Base-by-base conservation (phyloP, 2,329 filamentous ascomycete species). In the Ceratocystis colombiana region DNA sequence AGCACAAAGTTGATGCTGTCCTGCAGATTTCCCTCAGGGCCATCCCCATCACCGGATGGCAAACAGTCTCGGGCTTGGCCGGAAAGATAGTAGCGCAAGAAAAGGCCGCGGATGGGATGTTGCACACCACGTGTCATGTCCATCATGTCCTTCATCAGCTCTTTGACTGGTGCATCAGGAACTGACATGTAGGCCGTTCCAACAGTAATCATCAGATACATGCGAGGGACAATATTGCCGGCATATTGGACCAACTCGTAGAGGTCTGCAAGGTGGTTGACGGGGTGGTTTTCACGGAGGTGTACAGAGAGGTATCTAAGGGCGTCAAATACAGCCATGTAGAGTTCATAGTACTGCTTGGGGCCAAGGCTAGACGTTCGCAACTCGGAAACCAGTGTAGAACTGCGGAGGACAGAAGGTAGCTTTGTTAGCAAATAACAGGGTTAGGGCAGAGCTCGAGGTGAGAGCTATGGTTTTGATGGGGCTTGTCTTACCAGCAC, bases 81-180 rank as follows among this genome's bases (percentile, higher is more conserved):
- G 28, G 90, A 94, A 64, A 99, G 83, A 74, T 96, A 99, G 77
- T 99, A 99, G 73, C 94, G 87, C 72, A 99, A 78, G 75, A 99
- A 99, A 66, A 99, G 81, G 20, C 94, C 94, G 67, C 94, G 89
- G 69, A 96, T 92, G 17, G 94, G 94, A 76, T 99, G 94, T 74
- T 99, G 94, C 25, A 99, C 92, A 66, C 94, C 94, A 69, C 94
- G 85, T 77, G 91, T 97, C 94, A 99, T 99, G 77, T 99, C 94
- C 94, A 99, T 99, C 94, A 99, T 99, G 76, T 99, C 94, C 78
- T 99, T 99, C 94, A 99, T 99, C 69, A 99, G 90, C 79, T 99
- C 94, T 78, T 99, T 99, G 71, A 99, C 94, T 0, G 94, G 94
- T 67, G 95, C 94, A 81, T 97, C 94, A 73, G 94, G 89, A 73